Base-by-base conservation (phyloP, 2,329 filamentous ascomycete genomes). In the Sclerotiophoma versabilis region DNA sequence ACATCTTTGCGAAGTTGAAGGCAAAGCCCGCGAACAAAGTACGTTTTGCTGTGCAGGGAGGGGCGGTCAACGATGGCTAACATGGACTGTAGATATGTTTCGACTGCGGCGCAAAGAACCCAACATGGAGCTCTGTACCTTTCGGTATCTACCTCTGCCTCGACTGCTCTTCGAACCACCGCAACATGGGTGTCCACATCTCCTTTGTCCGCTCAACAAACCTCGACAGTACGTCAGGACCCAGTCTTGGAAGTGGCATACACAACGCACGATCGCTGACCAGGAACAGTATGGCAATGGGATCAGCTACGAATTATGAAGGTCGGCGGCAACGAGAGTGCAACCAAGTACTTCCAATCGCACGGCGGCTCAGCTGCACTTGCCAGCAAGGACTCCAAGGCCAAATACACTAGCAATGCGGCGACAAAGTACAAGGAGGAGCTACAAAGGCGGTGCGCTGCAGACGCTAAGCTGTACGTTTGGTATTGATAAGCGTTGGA, bases 161-260 rank as follows among this genome's bases (percentile, higher is more conserved):
- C 70, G 95, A 99, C 80, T 99, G 95, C 81, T 97, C 93, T 34
- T 90, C 93, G 52, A 92, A 97, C 77, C 95, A 99, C 78, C 89
- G 95, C 68, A 98, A 98, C 77, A 87, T 99, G 70, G 95, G 95
- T 77, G 93, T 98, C 57, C 95, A 99, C 79, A 97, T 99, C 79
- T 97, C 93, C 67, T 99, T 99, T 82, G 95, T 99, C 70, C 90
- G 95, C 71, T 98, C 93, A 58, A 98, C 93, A 59, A 97, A 97
- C 77, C 90, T 99, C 76, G 95, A 99, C 77, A 92, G 93, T 98
- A 90, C 74, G 92, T 69, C 37, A 26, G n/a, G n/a, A 33, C 29
- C 47, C 41, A 23, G 44, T 25, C 11, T 32, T 20, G 9, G 9
- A 27, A 36, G 12, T 23, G 43, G 54, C 30, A 42, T 27, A 30